A percentile compares a stretch with the other conserved stretches of the same genome.
These are phyloP conservation scores for Thelonectria rubi DNA, from an alignment of 2,329 filamentous ascomycete genomes.

Conservation along the genomic window DNA sequence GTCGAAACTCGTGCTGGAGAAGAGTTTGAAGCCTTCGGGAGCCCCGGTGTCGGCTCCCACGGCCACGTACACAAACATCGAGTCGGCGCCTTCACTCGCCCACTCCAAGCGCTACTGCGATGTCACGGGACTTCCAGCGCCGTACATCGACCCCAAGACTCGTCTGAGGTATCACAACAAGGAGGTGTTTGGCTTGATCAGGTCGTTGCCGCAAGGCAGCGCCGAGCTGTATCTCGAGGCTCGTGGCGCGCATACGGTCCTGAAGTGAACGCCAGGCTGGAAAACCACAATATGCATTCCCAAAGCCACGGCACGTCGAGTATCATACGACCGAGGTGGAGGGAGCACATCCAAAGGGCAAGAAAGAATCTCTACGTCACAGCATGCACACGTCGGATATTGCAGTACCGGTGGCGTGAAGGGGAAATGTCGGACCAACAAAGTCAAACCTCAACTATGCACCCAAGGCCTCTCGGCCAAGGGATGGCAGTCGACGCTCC, in stretches of 20 bases:
- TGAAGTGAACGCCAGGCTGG: constrained; percentile 70
- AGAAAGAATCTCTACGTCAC: constrained; percentile 1
- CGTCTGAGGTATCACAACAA: constrained; percentile 90
- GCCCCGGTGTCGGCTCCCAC: constrained; percentile 63
- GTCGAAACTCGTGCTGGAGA: constrained; percentile 88
- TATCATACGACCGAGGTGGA: neutral
- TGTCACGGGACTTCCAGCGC: constrained; percentile 89
- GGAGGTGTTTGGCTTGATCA: constrained; percentile 88
- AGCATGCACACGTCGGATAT: constrained; percentile 4
- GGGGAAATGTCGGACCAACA: constrained; percentile 77
- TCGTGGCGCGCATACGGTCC: constrained; percentile 88
- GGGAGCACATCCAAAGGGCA: neutral
- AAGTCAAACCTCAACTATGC: constrained; percentile 97
- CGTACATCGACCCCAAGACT: constrained; percentile 95
- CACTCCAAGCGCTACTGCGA: constrained; percentile 94
- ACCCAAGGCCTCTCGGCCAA: constrained; percentile 78
- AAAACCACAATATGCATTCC: constrained; percentile 16
- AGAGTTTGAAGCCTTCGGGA: constrained; percentile 64
- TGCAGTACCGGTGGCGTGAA: constrained; percentile 13
- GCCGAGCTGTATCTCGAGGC: constrained; percentile 91
- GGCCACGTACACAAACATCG: constrained; percentile 95
- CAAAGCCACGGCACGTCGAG: constrained; percentile 3
- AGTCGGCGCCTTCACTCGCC: constrained; percentile 88
- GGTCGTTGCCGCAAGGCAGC: constrained; percentile 80
- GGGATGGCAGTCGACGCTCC: constrained; percentile 91